Base-by-base conservation (phyloP, 768 basidiomycete genomes). In the Cystofilobasidium ferigula region DNA sequence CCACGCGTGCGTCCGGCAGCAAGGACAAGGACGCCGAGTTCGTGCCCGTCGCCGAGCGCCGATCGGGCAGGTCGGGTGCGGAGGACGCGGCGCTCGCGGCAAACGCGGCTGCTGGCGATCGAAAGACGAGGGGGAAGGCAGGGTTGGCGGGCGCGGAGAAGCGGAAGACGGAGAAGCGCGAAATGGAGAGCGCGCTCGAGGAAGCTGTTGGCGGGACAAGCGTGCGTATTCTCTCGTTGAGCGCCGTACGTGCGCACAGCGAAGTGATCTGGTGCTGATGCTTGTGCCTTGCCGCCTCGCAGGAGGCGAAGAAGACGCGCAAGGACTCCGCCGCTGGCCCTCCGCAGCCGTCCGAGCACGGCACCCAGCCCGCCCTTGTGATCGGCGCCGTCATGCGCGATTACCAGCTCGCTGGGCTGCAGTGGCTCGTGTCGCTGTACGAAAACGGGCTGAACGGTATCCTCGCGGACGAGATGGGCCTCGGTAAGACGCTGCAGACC, bases 401-500 rank as follows among this genome's bases (percentile, higher is more conserved):
- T 38, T 97, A 95, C 74, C 94, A 99, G 74, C 81, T 97, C 1
- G 88, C 92, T 59, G 94, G 94, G 0, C 82, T 95, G 20, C 88
- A 93, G 69, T 97, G 94, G 94, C 88, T 95, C 88, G 85, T 87
- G 0, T 85, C 85, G 14, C 76, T 95, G 20, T 24, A 42, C 34
- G 32, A 18, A n/a, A 26, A 36, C 54, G 74, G 69, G 13, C 38
- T 77, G 47, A 71, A 71, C 45, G 73, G 73, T 20, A 71, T 77
- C 32, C 45, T 76, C 85, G 92, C 92, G 32, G 92, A 95, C 71
- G 92, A 95, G 74, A 95, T 95, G 92, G 92, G 91, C 24, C 78
- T 94, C 1, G 91, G 91, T 20, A 71, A 95, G 88, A 99, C 95
- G 0, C 80, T 98, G 0, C 95, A 99, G 80, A 88, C 85, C 0